Evolutionary conservation across 164 flowering plant species (phyloP).

Genomic region (Annona squamosa): DNA sequence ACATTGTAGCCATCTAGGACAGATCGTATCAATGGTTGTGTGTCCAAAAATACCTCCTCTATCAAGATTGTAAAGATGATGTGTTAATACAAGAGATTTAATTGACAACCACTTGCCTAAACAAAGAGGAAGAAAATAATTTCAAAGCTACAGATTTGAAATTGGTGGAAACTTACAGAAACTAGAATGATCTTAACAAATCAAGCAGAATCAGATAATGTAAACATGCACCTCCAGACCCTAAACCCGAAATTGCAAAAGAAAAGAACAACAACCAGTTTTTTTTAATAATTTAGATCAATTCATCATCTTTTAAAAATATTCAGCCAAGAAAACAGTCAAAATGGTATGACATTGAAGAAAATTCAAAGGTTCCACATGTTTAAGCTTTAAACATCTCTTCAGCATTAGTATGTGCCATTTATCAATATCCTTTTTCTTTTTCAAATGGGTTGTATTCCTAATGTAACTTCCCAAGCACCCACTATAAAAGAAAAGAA

Average conservation of each 20-base stretch:
- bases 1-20: conserved; percentile 95
- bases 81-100: not conserved
- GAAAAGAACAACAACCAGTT: not conserved
- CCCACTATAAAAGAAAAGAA: too few relatives aligned
- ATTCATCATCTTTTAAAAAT: not conserved
- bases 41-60: conserved; percentile 90
- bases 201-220: not conserved
- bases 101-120: too few relatives aligned
- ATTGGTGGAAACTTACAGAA: not conserved
- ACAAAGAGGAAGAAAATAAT: too few relatives aligned
- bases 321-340: not conserved
- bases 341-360: not conserved
- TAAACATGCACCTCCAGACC: not conserved
- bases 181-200: too few relatives aligned
- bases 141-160: not conserved
- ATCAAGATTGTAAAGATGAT: conserved; percentile 15
- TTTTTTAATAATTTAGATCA: not conserved
- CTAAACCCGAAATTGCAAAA: not conserved
- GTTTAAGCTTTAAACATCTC: not conserved
- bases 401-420: not conserved
- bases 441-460: not conserved
- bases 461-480: not conserved
- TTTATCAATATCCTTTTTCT: not conserved
- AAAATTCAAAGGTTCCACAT: not conserved
- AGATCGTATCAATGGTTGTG: conserved; percentile 82